phyloP scores from a whole-genome alignment of 2,329 filamentous ascomycete species.

The Aspergillus terreus region DNA sequence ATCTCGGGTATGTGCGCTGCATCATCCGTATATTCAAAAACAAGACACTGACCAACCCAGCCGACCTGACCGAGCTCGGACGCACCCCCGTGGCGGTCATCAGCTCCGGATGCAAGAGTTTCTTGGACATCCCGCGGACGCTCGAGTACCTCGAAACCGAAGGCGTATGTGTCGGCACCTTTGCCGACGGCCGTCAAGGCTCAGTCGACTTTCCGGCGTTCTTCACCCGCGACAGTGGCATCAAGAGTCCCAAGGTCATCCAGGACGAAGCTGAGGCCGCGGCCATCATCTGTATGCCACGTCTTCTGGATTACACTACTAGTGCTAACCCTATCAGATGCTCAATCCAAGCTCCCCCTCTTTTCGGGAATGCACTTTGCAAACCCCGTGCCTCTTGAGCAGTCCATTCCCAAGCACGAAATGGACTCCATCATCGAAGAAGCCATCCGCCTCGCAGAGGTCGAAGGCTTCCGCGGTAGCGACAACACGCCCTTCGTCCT shows the following conservation, averaged over 20 bases:
- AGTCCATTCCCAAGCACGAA: slow-evolving; percentile 65
- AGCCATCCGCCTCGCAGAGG: slow-evolving; percentile 62
- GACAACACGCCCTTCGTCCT: slow-evolving; percentile 84
- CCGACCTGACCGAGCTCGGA: slow-evolving; percentile 90
- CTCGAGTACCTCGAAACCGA: slow-evolving; percentile 74
- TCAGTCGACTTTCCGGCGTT: slow-evolving; percentile 86
- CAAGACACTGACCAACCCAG: slow-evolving; percentile 34
- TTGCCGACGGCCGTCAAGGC: slow-evolving; percentile 72
- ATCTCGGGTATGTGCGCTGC: slow-evolving; percentile 58
- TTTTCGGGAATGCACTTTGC: slow-evolving; percentile 81
- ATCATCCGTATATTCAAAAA: background rate
- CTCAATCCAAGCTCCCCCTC: slow-evolving; percentile 68
- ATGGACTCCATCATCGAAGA: slow-evolving; percentile 68
- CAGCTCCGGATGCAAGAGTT: slow-evolving; percentile 90
- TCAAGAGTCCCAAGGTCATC: slow-evolving; percentile 72
- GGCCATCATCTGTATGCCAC: slow-evolving; percentile 68
- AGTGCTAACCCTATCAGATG: slow-evolving; percentile 45
- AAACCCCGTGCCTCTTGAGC: slow-evolving; percentile 74
- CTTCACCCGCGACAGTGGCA: slow-evolving; percentile 82
- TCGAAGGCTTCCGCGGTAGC: slow-evolving; percentile 66
- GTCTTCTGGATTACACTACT: background rate
- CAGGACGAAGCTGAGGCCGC: slow-evolving; percentile 77
- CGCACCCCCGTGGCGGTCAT: slow-evolving; percentile 84
- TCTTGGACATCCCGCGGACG: slow-evolving; percentile 86
- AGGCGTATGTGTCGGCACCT: slow-evolving; percentile 78